Percentiles rank a stretch among this genome's conserved stretches.
These are phyloP conservation scores for Tetraselmis chui DNA, from an alignment of 139 green algal species.

Conservation along the genomic window DNA sequence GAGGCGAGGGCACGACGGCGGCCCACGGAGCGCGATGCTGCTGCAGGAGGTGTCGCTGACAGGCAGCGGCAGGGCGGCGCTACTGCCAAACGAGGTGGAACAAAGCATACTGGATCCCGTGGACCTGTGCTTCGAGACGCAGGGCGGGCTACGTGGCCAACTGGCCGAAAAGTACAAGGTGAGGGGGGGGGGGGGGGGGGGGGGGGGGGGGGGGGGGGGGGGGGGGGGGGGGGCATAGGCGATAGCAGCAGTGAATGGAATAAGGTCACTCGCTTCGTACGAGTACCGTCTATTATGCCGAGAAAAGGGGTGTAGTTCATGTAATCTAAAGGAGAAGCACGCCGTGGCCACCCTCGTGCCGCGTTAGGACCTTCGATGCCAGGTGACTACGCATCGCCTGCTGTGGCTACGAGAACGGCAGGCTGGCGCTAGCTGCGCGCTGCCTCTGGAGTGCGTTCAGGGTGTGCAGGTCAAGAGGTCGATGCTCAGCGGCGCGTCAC, in stretches of 20 bases:
- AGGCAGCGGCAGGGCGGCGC: background rate
- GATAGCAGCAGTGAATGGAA: no score
- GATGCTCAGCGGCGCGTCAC: background rate
- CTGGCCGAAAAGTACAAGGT: background rate
- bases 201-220: no score
- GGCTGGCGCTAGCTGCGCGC: background rate
- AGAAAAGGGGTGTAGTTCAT: no score
- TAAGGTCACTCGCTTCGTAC: no score
- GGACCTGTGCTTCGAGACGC: background rate
- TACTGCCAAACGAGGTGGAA: background rate
- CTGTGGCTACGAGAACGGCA: background rate
- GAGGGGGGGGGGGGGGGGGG: no score
- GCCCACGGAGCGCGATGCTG: no score
- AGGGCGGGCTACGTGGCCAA: background rate
- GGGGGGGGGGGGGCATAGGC: no score
- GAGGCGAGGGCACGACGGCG: no score
- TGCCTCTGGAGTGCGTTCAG: background rate
- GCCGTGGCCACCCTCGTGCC: no score
- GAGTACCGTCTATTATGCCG: no score
- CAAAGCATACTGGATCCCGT: background rate
- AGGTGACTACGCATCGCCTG: background rate
- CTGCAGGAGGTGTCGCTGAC: background rate
- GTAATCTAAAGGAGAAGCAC: no score
- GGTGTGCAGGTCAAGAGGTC: background rate
- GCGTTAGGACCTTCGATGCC: background rate